These are phyloP conservation scores for Papiliotrema laurentii DNA, from an alignment of 1,284 basidiomycete genomes.

Conservation along the genomic window DNA sequence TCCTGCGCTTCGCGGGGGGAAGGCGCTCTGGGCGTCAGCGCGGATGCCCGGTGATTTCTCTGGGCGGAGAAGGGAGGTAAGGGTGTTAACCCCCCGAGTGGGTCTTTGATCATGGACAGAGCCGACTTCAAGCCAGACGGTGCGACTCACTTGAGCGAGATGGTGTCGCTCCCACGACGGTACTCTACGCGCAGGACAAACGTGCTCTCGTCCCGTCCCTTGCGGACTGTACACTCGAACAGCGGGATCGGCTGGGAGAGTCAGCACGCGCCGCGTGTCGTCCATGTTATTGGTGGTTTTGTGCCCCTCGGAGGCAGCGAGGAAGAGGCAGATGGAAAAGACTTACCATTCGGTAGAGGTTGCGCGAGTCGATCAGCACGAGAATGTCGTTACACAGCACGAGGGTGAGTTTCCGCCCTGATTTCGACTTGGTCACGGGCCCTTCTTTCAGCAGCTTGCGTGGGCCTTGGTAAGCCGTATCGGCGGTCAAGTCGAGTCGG, in stretches of 20 bases:
- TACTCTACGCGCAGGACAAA: conserved; percentile 64
- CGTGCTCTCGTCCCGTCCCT: conserved; percentile 57
- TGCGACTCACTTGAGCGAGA: conserved; percentile 52
- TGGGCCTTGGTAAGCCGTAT: conserved; percentile 71
- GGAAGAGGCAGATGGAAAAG: not conserved
- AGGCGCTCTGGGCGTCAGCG: not conserved
- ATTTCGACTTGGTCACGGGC: conserved; percentile 71
- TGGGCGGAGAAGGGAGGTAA: too few species aligned
- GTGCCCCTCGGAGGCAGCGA: not conserved
- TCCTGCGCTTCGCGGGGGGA: conserved; percentile 2
- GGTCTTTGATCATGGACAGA: too few species aligned
- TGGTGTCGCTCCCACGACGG: conserved; percentile 67
- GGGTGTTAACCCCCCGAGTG: too few species aligned
- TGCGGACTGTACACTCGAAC: conserved; percentile 34
- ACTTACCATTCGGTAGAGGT: conserved; percentile 75
- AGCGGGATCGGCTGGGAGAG: conserved; percentile 51
- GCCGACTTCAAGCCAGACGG: not conserved
- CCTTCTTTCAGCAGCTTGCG: conserved; percentile 77
- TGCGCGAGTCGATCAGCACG: conserved; percentile 67
- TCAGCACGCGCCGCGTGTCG: too few species aligned
- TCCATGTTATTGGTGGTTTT: too few species aligned
- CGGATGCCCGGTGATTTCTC: too few species aligned
- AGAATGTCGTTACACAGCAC: conserved; percentile 77
- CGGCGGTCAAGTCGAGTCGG: conserved; percentile 81
- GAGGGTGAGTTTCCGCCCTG: conserved; percentile 69